These are phyloP conservation scores for Saturnispora silvae DNA, from an alignment of 805 yeast genomes.

Conservation along the genomic window DNA sequence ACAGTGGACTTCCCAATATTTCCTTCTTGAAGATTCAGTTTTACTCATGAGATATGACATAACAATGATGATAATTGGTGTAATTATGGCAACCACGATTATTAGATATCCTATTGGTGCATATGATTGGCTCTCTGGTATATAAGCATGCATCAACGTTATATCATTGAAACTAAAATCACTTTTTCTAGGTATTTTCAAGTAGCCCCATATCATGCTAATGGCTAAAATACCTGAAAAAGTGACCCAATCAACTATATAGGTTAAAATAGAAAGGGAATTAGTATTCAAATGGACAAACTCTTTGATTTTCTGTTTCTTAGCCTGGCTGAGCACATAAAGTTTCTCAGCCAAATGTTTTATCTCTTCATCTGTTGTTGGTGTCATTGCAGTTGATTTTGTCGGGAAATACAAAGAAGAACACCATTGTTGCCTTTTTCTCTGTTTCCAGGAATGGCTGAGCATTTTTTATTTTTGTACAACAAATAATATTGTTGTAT, in stretches of 20 bases:
- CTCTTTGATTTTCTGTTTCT: not conserved
- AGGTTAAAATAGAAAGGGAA: constrained; percentile 15
- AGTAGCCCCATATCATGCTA: constrained; percentile 25
- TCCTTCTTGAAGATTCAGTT: constrained; percentile 11
- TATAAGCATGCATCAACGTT: constrained; percentile 26
- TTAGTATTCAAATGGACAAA: not conserved
- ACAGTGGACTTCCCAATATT: constrained; percentile 33
- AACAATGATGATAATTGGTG: constrained; percentile 23
- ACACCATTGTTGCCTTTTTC: not conserved
- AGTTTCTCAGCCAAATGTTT: too few relatives aligned
- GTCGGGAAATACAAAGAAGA: too few relatives aligned
- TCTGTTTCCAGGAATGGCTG: not conserved
- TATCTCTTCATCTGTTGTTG: too few relatives aligned
- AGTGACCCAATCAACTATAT: constrained; percentile 25
- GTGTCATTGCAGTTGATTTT: too few relatives aligned
- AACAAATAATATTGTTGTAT: constrained; percentile 12
- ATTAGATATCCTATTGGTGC: constrained; percentile 27
- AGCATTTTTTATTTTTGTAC: not conserved
- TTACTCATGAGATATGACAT: constrained; percentile 15
- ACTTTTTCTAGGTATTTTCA: constrained; percentile 28
- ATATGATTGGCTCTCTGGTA: constrained; percentile 25
- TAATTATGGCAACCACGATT: constrained; percentile 23
- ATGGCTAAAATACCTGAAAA: constrained; percentile 18
- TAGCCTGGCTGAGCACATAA: not conserved
- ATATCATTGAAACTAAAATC: constrained; percentile 31